phyloP scores from a whole-genome alignment of 2,329 filamentous ascomycete species.

The Alternaria sp. region DNA sequence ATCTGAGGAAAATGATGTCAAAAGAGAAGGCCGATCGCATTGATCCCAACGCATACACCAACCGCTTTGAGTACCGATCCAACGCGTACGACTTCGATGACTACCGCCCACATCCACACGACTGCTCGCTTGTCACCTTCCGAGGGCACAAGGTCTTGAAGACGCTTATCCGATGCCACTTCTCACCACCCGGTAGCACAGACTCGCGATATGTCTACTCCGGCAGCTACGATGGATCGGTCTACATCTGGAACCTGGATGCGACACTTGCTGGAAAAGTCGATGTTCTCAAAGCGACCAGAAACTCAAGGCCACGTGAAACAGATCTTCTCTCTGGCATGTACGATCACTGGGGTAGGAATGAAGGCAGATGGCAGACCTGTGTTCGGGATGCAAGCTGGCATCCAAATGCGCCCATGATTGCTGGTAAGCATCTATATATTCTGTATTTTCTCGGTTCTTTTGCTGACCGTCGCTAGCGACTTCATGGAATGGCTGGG shows the following conservation, averaged over 20 bases:
- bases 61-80: slow-evolving; percentile 77
- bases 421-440: slow-evolving; percentile 63
- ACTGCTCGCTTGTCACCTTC: slow-evolving; percentile 94
- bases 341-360: slow-evolving; percentile 63
- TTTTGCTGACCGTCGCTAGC: slow-evolving; percentile 57
- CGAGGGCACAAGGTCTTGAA: slow-evolving; percentile 86
- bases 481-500: slow-evolving; percentile 82
- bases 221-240: slow-evolving; percentile 85
- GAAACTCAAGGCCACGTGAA: slow-evolving; percentile 63
- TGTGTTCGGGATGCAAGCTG: slow-evolving; percentile 88
- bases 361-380: slow-evolving; percentile 69
- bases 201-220: slow-evolving; percentile 93
- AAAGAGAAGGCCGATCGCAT: slow-evolving; percentile 67
- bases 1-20: slow-evolving; percentile 85
- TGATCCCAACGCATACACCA: slow-evolving; percentile 63
- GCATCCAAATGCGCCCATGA: slow-evolving; percentile 83
- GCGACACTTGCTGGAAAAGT: slow-evolving; percentile 80
- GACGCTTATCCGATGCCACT: slow-evolving; percentile 93
- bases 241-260: slow-evolving; percentile 93
- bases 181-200: slow-evolving; percentile 84
- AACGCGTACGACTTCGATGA: slow-evolving; percentile 68
- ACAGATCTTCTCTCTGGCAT: slow-evolving; percentile 61
- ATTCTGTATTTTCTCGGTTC: not conserved
- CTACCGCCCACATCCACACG: slow-evolving; percentile 77
- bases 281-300: slow-evolving; percentile 76